A percentile compares a stretch with the other conserved stretches of the same genome.
These are phyloP conservation scores for Fusarium coicis DNA, from an alignment of 2,329 filamentous ascomycete species.

Conservation along the genomic window DNA sequence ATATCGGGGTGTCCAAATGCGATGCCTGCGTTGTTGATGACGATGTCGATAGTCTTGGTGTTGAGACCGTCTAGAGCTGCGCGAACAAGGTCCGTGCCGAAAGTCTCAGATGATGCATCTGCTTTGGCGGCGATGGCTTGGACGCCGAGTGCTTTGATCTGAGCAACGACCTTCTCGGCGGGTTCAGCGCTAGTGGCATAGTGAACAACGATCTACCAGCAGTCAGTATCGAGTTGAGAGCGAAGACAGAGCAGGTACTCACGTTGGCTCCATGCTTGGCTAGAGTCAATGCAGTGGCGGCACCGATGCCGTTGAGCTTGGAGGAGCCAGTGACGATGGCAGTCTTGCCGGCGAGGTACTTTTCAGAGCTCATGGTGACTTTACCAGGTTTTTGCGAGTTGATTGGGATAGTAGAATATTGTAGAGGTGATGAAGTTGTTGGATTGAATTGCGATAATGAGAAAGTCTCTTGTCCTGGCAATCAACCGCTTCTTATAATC, in stretches of 20 bases:
- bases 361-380: constrained; percentile 28
- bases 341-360: constrained; percentile 40
- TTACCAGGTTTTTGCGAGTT: neutral
- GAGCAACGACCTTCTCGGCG: neutral
- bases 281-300: neutral
- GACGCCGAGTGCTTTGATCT: neutral
- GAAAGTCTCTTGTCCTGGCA: neutral
- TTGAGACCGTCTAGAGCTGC: neutral
- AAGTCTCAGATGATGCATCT: neutral
- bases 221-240: neutral
- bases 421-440: neutral
- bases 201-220: neutral
- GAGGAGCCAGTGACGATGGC: constrained; percentile 41
- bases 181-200: neutral
- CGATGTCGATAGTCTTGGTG: constrained; percentile 3
- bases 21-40: constrained; percentile 16
- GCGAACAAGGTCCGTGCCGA: neutral
- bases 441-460: neutral
- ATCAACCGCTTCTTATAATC: neutral
- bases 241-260: rapidly evolving
- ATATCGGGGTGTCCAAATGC: constrained; percentile 30
- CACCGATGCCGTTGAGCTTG: constrained; percentile 1
- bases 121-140: constrained; percentile 1
- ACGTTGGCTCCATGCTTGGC: constrained; percentile 14
- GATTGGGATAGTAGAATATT: neutral